Conservation (phyloP, 2,329 filamentous ascomycete species). For the Penicillium rolfsii region DNA sequence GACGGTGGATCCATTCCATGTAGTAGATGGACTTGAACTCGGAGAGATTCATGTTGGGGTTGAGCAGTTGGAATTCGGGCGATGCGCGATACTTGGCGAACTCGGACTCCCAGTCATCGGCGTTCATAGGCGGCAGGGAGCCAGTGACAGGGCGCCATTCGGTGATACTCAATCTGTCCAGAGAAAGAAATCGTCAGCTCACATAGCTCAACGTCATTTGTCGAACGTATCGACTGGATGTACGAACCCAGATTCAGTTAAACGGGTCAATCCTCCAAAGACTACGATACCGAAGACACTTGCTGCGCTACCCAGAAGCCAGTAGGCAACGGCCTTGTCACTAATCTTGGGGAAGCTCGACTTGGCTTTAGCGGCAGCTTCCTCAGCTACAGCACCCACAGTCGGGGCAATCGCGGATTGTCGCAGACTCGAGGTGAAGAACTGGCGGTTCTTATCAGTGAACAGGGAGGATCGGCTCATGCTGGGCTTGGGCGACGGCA, state of each 20-base stretch:
- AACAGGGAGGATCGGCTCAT: constrained; percentile 32
- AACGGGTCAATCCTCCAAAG: constrained; percentile 86
- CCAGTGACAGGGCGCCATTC: constrained; percentile 98
- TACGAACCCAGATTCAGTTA: constrained; percentile 88
- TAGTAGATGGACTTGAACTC: constrained; percentile 99
- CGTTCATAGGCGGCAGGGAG: constrained; percentile 77
- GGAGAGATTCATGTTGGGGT: constrained; percentile 85
- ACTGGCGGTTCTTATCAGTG: constrained; percentile 32
- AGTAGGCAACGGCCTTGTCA: constrained; percentile 81
- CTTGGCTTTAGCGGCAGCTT: constrained; percentile 34
- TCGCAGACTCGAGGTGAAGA: constrained; percentile 33
- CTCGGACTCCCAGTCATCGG: constrained; percentile 85
- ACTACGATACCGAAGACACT: constrained; percentile 97
- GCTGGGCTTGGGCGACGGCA: constrained; percentile 33
- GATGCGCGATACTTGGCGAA: constrained; percentile 91
- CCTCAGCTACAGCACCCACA: constrained; percentile 25
- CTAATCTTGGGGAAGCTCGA: constrained; percentile 63
- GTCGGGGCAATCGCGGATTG: constrained; percentile 29
- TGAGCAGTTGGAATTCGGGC: constrained; percentile 89
- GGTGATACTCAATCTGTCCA: constrained; percentile 83
- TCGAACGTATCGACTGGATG: neutral
- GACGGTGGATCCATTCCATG: constrained; percentile 97
- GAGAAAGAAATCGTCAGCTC: constrained; percentile 18
- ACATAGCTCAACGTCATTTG: neutral
- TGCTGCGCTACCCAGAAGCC: constrained; percentile 86